A percentile compares a stretch with the other conserved stretches of the same genome.
Evolutionary conservation across 192 early-diverging fungal genomes (phyloP).

Genomic region (Entomortierella parvispora): DNA sequence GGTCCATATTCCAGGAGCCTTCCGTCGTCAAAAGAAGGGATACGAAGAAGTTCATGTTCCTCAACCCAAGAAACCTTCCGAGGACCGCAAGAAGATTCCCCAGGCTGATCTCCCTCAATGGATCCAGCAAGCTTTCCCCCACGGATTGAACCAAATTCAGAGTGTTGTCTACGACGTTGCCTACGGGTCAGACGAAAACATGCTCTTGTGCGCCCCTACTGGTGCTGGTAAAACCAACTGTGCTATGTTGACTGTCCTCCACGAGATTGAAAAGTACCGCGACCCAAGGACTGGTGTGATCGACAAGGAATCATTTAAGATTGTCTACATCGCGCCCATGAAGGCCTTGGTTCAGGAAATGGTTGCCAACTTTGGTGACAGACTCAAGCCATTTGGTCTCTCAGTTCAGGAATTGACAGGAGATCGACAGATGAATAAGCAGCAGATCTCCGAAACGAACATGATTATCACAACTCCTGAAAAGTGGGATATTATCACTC

Average conservation of each 20-base stretch:
- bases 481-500: constrained; percentile 99
- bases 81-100: constrained; percentile 71
- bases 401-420: constrained; percentile 97
- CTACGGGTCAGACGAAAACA: constrained; percentile 89
- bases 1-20: constrained; percentile 92
- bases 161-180: constrained; percentile 88
- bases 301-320: constrained; percentile 89
- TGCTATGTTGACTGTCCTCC: constrained; percentile 95
- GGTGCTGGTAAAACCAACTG: constrained; percentile 99
- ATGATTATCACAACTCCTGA: constrained; percentile 99
- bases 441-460: constrained; percentile 95
- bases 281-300: constrained; percentile 78
- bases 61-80: constrained; percentile 80
- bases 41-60: constrained; percentile 98
- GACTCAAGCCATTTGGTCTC: constrained; percentile 82
- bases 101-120: constrained; percentile 80
- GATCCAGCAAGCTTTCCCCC: constrained; percentile 80
- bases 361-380: constrained; percentile 86
- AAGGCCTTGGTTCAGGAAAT: constrained; percentile 99
- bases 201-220: constrained; percentile 98
- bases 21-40: constrained; percentile 87
- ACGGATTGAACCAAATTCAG: constrained; percentile 93
- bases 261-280: constrained; percentile 85
- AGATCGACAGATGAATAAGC: constrained; percentile 96
- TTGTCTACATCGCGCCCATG: constrained; percentile 99